A percentile compares a stretch with the other conserved stretches of the same genome.
These are phyloP conservation scores for Boletus bicolor DNA, from an alignment of 768 basidiomycete species.

Conservation along the genomic window DNA sequence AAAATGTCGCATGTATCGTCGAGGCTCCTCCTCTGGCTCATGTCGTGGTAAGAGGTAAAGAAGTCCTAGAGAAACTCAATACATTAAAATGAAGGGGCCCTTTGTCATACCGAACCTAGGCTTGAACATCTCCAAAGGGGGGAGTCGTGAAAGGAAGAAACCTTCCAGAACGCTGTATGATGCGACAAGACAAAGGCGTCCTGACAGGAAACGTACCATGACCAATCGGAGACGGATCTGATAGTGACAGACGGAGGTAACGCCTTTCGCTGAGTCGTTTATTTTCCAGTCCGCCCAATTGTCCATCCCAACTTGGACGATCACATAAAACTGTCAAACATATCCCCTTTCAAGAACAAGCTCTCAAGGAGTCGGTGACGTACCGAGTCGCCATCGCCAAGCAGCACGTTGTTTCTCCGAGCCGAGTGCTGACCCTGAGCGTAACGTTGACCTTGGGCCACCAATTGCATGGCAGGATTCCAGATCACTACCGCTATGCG, in stretches of 20 bases:
- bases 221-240: constrained; percentile 10
- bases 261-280: constrained; percentile 18
- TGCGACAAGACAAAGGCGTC: constrained; percentile 23
- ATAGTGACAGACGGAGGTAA: not conserved
- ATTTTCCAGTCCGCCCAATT: constrained; percentile 28
- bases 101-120: constrained; percentile 14
- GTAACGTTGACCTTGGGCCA: not conserved
- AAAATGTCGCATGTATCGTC: constrained; percentile 31
- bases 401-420: constrained; percentile 4
- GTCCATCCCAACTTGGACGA: constrained; percentile 15
- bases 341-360: constrained; percentile 9
- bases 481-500: not conserved
- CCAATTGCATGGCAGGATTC: not conserved
- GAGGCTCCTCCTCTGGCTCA: constrained; percentile 28
- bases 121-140: constrained; percentile 11
- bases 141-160: constrained; percentile 15
- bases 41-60: constrained; percentile 22
- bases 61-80: not conserved
- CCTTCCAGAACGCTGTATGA: constrained; percentile 7
- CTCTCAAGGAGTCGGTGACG: not conserved
- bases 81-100: constrained; percentile 13
- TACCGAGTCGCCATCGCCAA: constrained; percentile 4
- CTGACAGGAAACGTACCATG: constrained; percentile 1
- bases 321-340: constrained; percentile 9
- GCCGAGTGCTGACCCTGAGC: not conserved